Percentiles rank a stretch among this genome's conserved stretches.
Evolutionary conservation across 1,284 basidiomycete species (phyloP).

Genomic region (Vanrija pseudolonga): DNA sequence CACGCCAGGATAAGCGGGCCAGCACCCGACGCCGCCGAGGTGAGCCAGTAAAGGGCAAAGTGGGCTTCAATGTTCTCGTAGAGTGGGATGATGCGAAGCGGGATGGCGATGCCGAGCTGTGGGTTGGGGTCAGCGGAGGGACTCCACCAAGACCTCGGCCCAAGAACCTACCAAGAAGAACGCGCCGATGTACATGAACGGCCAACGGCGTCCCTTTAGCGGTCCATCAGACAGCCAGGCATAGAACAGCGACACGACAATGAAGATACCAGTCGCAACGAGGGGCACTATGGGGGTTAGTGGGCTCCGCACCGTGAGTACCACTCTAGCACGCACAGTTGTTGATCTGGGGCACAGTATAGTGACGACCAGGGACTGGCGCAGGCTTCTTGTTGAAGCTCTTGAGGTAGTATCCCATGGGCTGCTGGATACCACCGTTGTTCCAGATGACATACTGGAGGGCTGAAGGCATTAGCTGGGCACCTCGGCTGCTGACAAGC

Average conservation of each 20-base stretch:
- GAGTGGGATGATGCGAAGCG: slow-evolving; percentile 25
- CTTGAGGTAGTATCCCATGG: slow-evolving; percentile 42
- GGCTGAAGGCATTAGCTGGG: slow-evolving; percentile 14
- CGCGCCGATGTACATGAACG: slow-evolving; percentile 35
- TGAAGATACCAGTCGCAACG: slow-evolving; percentile 29
- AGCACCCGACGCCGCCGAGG: not conserved
- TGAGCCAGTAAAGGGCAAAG: slow-evolving; percentile 31
- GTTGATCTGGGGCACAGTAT: slow-evolving; percentile 35
- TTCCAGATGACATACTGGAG: slow-evolving; percentile 36
- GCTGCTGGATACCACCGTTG: slow-evolving; percentile 26
- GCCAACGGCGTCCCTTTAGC: slow-evolving; percentile 32
- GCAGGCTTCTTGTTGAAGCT: slow-evolving; percentile 31
- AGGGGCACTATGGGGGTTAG: slow-evolving; percentile 20
- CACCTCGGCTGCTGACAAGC: too few species aligned
- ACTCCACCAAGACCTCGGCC: too few species aligned
- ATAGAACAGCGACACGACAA: slow-evolving; percentile 25
- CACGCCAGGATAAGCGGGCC: slow-evolving; percentile 24
- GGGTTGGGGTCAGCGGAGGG: too few species aligned
- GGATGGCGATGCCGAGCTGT: slow-evolving; percentile 17
- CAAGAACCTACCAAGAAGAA: slow-evolving; percentile 15
- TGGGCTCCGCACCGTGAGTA: not conserved
- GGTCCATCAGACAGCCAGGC: slow-evolving; percentile 39
- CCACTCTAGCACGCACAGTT: slow-evolving; percentile 4
- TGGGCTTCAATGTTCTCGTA: slow-evolving; percentile 28
- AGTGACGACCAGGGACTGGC: slow-evolving; percentile 32